A percentile compares a stretch with the other conserved stretches of the same genome.
phyloP scores from a whole-genome alignment of 179 eudicot species.

The Nepenthes alata region DNA sequence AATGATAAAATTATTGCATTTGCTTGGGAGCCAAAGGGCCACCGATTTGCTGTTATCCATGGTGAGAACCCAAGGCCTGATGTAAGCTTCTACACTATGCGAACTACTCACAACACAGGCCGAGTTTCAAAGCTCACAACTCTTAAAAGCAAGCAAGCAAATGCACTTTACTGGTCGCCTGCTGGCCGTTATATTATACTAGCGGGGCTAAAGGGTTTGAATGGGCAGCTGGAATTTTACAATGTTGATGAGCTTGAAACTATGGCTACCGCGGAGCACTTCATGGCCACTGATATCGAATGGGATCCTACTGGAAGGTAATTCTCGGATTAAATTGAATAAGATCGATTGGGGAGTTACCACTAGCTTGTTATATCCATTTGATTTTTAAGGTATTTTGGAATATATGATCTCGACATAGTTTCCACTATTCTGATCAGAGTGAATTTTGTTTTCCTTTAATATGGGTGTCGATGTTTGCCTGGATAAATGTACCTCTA shows the following conservation, averaged over 20 bases:
- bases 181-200: slow-evolving; percentile 62
- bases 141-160: slow-evolving; percentile 82
- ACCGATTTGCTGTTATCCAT: slow-evolving; percentile 90
- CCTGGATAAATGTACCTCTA: background rate
- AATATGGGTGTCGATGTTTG: too few species aligned
- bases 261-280: slow-evolving; percentile 91
- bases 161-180: slow-evolving; percentile 97
- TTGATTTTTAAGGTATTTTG: too few species aligned
- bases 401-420: too few species aligned
- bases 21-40: slow-evolving; percentile 99
- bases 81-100: slow-evolving; percentile 83
- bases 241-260: slow-evolving; percentile 98
- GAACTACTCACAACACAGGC: slow-evolving; percentile 48
- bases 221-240: slow-evolving; percentile 91
- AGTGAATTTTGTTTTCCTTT: too few species aligned
- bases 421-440: too few species aligned
- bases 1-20: slow-evolving; percentile 93
- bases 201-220: slow-evolving; percentile 92
- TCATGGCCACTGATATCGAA: slow-evolving; percentile 89
- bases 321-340: background rate
- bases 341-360: too few species aligned
- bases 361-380: too few species aligned
- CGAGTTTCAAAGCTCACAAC: slow-evolving; percentile 83
- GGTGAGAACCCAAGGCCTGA: slow-evolving; percentile 94
- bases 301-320: slow-evolving; percentile 99